Percentiles rank a stretch among this genome's conserved stretches.
Evolutionary conservation across 805 yeast species (phyloP).

Genomic region (Lipomyces lipofer): DNA sequence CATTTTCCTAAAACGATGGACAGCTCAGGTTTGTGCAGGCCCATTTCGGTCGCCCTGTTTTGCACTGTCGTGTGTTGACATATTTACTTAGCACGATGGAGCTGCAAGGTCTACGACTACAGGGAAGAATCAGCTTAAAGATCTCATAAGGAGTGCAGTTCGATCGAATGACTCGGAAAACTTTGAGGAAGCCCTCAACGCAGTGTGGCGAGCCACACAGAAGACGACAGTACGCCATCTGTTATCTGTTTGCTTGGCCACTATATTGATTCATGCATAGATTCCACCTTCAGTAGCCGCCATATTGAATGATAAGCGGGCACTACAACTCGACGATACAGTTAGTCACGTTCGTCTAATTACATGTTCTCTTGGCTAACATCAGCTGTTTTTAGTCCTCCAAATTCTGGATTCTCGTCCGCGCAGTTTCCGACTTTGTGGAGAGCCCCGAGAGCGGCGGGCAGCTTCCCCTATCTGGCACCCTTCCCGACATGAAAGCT

Average conservation of each 20-base stretch:
- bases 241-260: not conserved
- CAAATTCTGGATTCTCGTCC: slow-evolving; percentile 62
- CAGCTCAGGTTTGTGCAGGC: slow-evolving; percentile 27
- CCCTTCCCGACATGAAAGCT: slow-evolving; percentile 86
- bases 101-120: slow-evolving; percentile 40
- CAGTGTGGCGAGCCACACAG: slow-evolving; percentile 48
- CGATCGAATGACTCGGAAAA: slow-evolving; percentile 47
- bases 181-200: slow-evolving; percentile 53
- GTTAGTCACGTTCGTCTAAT: not conserved
- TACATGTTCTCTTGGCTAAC: not conserved
- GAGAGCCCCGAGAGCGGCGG: slow-evolving; percentile 35
- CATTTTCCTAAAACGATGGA: slow-evolving; percentile 53
- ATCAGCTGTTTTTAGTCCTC: slow-evolving; percentile 27
- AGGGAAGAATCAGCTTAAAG: slow-evolving; percentile 45
- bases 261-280: too few relatives aligned
- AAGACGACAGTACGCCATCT: slow-evolving; percentile 37
- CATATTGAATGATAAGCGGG: slow-evolving; percentile 25
- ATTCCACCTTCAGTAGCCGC: slow-evolving; percentile 25
- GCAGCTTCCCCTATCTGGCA: slow-evolving; percentile 68
- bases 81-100: slow-evolving; percentile 30
- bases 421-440: slow-evolving; percentile 56
- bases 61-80: not conserved
- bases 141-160: slow-evolving; percentile 45
- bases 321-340: slow-evolving; percentile 12
- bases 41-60: not conserved